phyloP scores from a whole-genome alignment of 352 stramenopile genomes.

The Hyaloperonospora arabidopsidis region DNA sequence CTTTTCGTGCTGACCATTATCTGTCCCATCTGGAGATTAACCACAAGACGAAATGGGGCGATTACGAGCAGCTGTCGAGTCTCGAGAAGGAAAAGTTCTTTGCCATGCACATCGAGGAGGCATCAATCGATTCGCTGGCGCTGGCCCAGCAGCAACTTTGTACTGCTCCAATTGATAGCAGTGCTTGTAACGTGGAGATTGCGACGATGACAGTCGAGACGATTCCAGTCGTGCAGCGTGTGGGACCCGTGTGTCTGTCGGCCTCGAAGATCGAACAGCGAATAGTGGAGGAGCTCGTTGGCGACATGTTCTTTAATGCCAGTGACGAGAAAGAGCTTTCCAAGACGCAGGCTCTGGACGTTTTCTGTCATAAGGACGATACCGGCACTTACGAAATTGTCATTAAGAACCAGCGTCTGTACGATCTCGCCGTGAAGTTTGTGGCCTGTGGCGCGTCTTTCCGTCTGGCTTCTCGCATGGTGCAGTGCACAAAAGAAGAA shows the following conservation, averaged over 20 bases:
- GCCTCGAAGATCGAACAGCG: slow-evolving; percentile 50
- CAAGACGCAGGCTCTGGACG: slow-evolving; percentile 35
- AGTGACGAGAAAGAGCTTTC: slow-evolving; percentile 36
- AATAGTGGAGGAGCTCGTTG: slow-evolving; percentile 46
- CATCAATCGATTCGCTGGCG: slow-evolving; percentile 23
- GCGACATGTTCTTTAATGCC: slow-evolving; percentile 43
- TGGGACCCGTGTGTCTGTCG: slow-evolving; percentile 38
- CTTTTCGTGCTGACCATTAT: slow-evolving; percentile 62
- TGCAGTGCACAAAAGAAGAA: slow-evolving; percentile 53
- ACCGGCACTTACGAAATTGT: slow-evolving; percentile 42
- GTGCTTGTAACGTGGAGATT: not conserved
- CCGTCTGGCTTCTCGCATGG: slow-evolving; percentile 42
- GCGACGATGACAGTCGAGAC: not conserved
- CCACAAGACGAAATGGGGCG: slow-evolving; percentile 52
- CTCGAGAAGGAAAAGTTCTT: slow-evolving; percentile 59
- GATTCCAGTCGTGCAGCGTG: slow-evolving; percentile 12
- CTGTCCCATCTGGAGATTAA: slow-evolving; percentile 64
- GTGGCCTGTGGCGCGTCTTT: slow-evolving; percentile 50
- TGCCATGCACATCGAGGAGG: slow-evolving; percentile 29
- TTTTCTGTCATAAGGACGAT: slow-evolving; percentile 39
- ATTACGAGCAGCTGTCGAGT: slow-evolving; percentile 46
- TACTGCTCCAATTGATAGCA: not conserved
- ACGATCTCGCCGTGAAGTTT: slow-evolving; percentile 58
- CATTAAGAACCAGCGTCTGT: slow-evolving; percentile 60
- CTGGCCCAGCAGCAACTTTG: slow-evolving; percentile 22